A percentile compares a stretch with the other conserved stretches of the same genome.
Evolutionary conservation across 164 flowering plant species (phyloP).

Genomic region (Nymphaea thermarum): DNA sequence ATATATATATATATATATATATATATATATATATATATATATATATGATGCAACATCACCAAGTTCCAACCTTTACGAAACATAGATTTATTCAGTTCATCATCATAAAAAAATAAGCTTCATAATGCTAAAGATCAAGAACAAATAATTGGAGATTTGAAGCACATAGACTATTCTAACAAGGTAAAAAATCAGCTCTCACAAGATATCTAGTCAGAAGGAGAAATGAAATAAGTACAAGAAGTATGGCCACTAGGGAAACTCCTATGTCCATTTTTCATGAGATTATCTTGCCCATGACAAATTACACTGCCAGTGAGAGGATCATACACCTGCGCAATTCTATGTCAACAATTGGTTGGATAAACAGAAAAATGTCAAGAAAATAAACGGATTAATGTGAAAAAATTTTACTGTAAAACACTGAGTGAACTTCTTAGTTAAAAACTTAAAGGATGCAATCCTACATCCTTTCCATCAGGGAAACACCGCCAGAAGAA

Average conservation of each 20-base stretch:
- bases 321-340: conserved; percentile 36
- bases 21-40: no score
- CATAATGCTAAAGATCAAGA: no score
- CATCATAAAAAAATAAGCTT: no score
- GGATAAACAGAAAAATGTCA: background rate
- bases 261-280: conserved; percentile 82
- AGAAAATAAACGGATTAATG: background rate
- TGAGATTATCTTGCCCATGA: conserved; percentile 45
- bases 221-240: conserved; percentile 15
- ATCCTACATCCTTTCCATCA: conserved; percentile 53
- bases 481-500: conserved; percentile 90
- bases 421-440: background rate
- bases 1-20: no score
- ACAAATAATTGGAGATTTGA: no score
- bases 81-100: no score
- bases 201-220: no score
- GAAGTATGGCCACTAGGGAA: conserved; percentile 86
- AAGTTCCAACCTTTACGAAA: no score
- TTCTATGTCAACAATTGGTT: background rate
- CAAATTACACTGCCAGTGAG: conserved; percentile 49
- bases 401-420: background rate
- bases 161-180: no score
- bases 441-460: no score
- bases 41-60: no score
- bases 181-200: no score